Evolutionary conservation across 192 early-diverging fungal genomes (phyloP).

Genomic region (Oehlia diaphana): DNA sequence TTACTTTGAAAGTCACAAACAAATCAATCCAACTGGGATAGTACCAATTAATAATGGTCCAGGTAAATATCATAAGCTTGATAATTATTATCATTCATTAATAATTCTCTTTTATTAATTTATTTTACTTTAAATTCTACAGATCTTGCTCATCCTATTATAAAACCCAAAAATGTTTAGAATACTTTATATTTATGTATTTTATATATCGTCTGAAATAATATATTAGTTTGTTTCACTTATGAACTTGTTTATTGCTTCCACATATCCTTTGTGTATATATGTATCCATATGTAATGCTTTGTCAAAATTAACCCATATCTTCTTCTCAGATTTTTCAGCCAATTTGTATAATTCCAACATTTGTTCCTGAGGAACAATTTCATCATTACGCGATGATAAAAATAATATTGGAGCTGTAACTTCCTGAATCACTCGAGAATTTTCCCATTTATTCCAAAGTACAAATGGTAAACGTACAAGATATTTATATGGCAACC

Average conservation of each 20-base stretch:
- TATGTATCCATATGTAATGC: slow-evolving; percentile 40
- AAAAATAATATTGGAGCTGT: slow-evolving; percentile 37
- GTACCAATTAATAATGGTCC: slow-evolving; percentile 78
- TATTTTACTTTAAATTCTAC: neutral
- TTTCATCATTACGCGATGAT: slow-evolving; percentile 41
- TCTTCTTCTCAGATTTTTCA: neutral
- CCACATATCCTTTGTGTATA: slow-evolving; percentile 11
- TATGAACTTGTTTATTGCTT: slow-evolving; percentile 27
- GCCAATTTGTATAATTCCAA: slow-evolving; percentile 27
- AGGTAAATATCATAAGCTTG: neutral
- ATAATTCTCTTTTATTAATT: neutral
- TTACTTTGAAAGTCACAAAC: slow-evolving; percentile 86
- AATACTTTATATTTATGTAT: neutral
- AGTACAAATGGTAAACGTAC: slow-evolving; percentile 29
- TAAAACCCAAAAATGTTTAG: neutral
- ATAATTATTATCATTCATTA: neutral
- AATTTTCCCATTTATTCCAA: slow-evolving; percentile 41
- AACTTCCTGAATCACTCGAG: slow-evolving; percentile 24
- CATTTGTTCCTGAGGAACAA: slow-evolving; percentile 45
- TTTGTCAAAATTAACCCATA: slow-evolving; percentile 30
- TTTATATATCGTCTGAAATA: neutral
- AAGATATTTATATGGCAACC: slow-evolving; percentile 42
- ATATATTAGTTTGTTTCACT: neutral
- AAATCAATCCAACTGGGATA: slow-evolving; percentile 90
- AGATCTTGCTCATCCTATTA: neutral